phyloP scores from a whole-genome alignment of 345 rosid species.

The Capsella bursapastoris region DNA sequence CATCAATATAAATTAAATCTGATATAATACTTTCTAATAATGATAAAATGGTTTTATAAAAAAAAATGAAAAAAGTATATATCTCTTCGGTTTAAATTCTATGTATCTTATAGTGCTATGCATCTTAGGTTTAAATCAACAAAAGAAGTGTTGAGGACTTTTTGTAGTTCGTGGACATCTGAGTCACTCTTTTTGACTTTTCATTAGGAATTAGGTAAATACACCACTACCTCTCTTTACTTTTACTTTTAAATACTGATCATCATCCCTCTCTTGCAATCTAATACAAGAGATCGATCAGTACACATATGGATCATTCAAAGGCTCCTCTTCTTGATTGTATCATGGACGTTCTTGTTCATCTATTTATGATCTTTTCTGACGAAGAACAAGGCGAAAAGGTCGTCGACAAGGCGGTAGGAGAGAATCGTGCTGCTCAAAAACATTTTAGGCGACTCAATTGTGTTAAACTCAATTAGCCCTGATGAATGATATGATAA shows the following conservation, averaged over 20 bases:
- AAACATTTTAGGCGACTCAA: constrained; percentile 39
- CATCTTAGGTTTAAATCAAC: not conserved
- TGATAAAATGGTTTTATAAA: no score
- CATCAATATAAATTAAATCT: no score
- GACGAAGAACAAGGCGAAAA: constrained; percentile 21
- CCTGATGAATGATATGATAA: not conserved
- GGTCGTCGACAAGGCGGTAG: constrained; percentile 21
- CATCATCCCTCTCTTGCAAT: constrained; percentile 1
- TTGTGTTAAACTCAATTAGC: constrained; percentile 35
- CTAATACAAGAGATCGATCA: not conserved
- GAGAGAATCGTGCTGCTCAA: constrained; percentile 40
- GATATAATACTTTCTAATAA: no score
- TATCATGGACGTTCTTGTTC: constrained; percentile 39
- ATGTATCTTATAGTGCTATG: no score
- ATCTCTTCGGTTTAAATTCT: no score
- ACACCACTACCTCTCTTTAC: constrained; percentile 6
- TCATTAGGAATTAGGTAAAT: not conserved
- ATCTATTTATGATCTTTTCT: not conserved
- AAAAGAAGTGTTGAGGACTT: constrained; percentile 18
- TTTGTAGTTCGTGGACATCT: constrained; percentile 22
- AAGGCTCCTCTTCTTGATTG: constrained; percentile 42
- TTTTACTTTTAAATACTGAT: not conserved
- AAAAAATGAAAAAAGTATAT: no score
- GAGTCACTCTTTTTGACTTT: constrained; percentile 17
- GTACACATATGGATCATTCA: constrained; percentile 32